Conservation (phyloP, 805 yeast species). For the Jamesozyma lodderae region DNA sequence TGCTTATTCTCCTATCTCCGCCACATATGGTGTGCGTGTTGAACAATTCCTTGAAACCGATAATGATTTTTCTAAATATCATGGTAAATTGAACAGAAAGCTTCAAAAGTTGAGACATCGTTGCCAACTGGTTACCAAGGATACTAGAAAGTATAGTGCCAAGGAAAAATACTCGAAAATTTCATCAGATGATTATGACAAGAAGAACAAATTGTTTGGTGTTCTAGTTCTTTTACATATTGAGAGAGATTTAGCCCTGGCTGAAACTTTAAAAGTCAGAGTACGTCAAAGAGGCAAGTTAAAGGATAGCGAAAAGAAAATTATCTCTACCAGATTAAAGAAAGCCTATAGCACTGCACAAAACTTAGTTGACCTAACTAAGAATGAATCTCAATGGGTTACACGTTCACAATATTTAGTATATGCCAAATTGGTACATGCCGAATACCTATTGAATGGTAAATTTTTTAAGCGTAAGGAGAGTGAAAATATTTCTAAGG, state of each 20-base stretch:
- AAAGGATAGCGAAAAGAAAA: conserved; percentile 33
- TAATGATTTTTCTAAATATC: conserved; percentile 61
- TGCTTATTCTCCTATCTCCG: conserved; percentile 27
- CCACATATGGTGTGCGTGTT: conserved; percentile 44
- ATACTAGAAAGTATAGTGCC: conserved; percentile 51
- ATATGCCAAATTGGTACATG: conserved; percentile 44
- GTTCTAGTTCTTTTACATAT: conserved; percentile 53
- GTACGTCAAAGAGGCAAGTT: conserved; percentile 26
- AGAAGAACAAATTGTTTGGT: conserved; percentile 43
- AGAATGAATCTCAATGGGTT: conserved; percentile 32
- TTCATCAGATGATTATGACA: conserved; percentile 39
- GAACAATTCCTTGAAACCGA: conserved; percentile 56
- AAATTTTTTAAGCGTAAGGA: conserved; percentile 21
- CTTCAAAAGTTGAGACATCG: conserved; percentile 58
- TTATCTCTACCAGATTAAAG: conserved; percentile 57
- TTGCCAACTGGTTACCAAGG: conserved; percentile 52
- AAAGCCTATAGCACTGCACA: conserved; percentile 43
- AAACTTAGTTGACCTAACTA: conserved; percentile 35
- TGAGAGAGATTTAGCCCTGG: conserved; percentile 53
- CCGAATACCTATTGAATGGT: conserved; percentile 29
- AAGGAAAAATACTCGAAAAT: conserved; percentile 41
- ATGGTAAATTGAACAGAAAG: conserved; percentile 51
- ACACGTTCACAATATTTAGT: conserved; percentile 33
- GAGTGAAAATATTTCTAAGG: conserved; percentile 14
- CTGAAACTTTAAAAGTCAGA: conserved; percentile 23